These are phyloP conservation scores for Pulveroboletus sp. DNA, from an alignment of 768 basidiomycete species.

Conservation along the genomic window DNA sequence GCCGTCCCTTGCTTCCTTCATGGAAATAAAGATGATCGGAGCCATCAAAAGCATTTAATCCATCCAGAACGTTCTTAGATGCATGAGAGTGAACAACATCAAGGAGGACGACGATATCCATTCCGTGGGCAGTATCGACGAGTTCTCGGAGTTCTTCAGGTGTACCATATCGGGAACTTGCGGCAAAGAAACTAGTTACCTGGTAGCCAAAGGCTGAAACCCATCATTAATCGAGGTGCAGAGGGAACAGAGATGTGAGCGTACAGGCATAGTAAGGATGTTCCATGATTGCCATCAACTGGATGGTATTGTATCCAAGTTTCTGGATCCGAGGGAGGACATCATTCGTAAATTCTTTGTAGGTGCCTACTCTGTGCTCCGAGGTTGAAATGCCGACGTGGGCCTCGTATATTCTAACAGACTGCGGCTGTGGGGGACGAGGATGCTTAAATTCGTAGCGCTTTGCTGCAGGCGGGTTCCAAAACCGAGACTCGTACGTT, in stretches of 20 bases:
- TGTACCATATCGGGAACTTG: constrained; percentile 91
- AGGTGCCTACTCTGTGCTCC: constrained; percentile 86
- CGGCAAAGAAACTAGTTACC: constrained; percentile 95
- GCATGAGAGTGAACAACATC: constrained; percentile 99
- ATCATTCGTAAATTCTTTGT: constrained; percentile 90
- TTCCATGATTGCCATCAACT: constrained; percentile 98
- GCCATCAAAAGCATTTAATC: constrained; percentile 95
- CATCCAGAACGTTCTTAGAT: constrained; percentile 95
- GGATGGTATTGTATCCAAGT: constrained; percentile 95
- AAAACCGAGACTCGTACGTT: constrained; percentile 95
- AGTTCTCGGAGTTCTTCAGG: constrained; percentile 96
- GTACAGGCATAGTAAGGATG: constrained; percentile 96
- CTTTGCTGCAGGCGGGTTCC: constrained; percentile 83
- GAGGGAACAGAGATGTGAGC: constrained; percentile 26
- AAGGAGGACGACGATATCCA: constrained; percentile 91
- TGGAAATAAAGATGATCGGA: constrained; percentile 98
- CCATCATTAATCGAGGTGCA: background rate
- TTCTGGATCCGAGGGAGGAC: constrained; percentile 84
- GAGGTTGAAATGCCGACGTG: constrained; percentile 96
- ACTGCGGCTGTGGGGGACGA: constrained; percentile 61
- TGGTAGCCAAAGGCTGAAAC: constrained; percentile 93
- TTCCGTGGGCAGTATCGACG: constrained; percentile 89
- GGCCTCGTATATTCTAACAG: constrained; percentile 90
- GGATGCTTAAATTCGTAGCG: constrained; percentile 81
- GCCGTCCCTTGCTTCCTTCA: constrained; percentile 83